Evolutionary conservation across 768 basidiomycete genomes (phyloP).

Genomic region (Calocera viscosa): DNA sequence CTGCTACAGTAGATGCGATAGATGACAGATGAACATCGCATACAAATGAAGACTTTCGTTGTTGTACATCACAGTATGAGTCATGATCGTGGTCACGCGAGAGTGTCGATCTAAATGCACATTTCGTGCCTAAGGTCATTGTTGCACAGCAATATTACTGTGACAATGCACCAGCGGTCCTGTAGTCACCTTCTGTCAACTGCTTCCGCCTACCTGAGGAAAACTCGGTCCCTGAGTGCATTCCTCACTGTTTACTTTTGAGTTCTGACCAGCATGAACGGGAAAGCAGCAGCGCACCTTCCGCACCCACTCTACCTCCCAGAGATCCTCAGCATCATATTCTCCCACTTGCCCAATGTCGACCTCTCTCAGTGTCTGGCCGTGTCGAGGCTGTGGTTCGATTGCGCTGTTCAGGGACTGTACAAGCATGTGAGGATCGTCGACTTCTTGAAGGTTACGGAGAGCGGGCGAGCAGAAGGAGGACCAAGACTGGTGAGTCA

Average conservation of each 20-base stretch:
- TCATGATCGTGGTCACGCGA: too few relatives aligned
- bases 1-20: neutral
- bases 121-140: too few relatives aligned
- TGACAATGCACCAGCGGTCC: too few relatives aligned
- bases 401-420: neutral
- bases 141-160: too few relatives aligned
- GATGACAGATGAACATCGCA: neutral
- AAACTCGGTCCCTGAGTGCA: too few relatives aligned
- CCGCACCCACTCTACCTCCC: neutral
- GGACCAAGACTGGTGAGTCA: neutral
- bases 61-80: neutral
- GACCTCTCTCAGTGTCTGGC: neutral
- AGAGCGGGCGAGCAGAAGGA: neutral
- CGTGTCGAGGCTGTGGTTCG: neutral
- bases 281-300: neutral
- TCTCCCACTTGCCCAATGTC: neutral
- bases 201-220: too few relatives aligned
- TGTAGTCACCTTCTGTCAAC: too few relatives aligned
- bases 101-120: too few relatives aligned
- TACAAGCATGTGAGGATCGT: neutral
- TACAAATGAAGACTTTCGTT: neutral
- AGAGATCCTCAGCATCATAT: neutral
- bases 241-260: too few relatives aligned
- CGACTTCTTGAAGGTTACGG: neutral
- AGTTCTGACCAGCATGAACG: too few relatives aligned